Conservation (phyloP, 2,329 filamentous ascomycete genomes). For the Xylariales sp. region DNA sequence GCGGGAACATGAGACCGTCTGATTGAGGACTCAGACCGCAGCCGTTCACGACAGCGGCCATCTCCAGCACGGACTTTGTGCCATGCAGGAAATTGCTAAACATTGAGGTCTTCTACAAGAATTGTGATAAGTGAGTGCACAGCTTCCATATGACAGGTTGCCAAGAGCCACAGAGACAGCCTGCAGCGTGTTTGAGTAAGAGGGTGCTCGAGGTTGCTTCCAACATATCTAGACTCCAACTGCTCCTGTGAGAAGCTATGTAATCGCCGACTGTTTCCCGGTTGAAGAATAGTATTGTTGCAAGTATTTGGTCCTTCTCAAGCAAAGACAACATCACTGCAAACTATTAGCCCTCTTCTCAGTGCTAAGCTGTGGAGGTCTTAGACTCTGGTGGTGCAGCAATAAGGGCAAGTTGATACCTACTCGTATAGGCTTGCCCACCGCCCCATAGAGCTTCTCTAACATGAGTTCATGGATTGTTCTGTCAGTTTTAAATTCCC, state of each 20-base stretch:
- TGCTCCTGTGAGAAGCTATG: conserved; percentile 40
- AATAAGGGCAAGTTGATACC: too few relatives aligned
- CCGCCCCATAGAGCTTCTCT: too few relatives aligned
- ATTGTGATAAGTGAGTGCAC: background rate
- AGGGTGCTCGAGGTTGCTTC: too few relatives aligned
- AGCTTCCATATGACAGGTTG: background rate
- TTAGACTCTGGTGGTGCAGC: too few relatives aligned
- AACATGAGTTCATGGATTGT: too few relatives aligned
- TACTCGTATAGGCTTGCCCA: too few relatives aligned
- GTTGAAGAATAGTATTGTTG: conserved; percentile 41
- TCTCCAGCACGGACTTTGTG: conserved; percentile 42
- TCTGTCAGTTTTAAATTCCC: too few relatives aligned
- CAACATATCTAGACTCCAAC: conserved; percentile 23
- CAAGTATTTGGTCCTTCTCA: conserved; percentile 42
- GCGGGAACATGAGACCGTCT: conserved; percentile 37
- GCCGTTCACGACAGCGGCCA: conserved; percentile 42
- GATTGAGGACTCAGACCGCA: conserved; percentile 36
- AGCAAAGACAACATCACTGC: conserved; percentile 35
- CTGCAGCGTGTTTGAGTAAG: too few relatives aligned
- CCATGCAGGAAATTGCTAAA: conserved; percentile 45
- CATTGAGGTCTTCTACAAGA: conserved; percentile 38
- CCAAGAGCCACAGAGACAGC: too few relatives aligned
- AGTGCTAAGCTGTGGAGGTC: too few relatives aligned
- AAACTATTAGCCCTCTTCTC: too few relatives aligned
- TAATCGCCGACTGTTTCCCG: conserved; percentile 42